Base-by-base conservation (phyloP, 1,139 yeast genomes). In the Diutina catenulata region DNA sequence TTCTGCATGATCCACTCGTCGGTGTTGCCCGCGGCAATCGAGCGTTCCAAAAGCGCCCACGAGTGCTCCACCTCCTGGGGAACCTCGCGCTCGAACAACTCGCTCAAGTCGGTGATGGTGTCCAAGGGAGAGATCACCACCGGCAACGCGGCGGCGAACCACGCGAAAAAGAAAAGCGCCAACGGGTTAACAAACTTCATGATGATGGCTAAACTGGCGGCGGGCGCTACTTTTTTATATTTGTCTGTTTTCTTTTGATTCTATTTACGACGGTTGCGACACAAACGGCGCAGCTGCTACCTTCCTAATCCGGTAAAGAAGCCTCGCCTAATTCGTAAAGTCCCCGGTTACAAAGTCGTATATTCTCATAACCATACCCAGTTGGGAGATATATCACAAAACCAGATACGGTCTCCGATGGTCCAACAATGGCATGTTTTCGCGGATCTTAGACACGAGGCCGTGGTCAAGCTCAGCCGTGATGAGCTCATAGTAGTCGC, bases 381-480 rank as follows among this genome's bases (percentile, higher is more conserved):
- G n/a, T n/a, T n/a, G n/a, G n/a, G n/a, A n/a, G n/a, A n/a, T n/a
- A n/a, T n/a, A n/a, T n/a, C n/a, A n/a, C n/a, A n/a, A n/a, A n/a
- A n/a, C n/a, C n/a, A 75, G 64, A 42, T 74, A 81, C 3, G 70
- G 64, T 42, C 91, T 62, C 44, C 91, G 63, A 51, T 84, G 95
- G 2, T 65, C 58, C 70, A 80, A 68, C 37, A 83, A 57, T 0
- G 94, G 94, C 88, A 84, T 80, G 43, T 77, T 74, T 14, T 50
- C 51, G 46, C 95, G 62, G 9, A 80, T 66, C 29, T 59, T 59
- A 4, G 62, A 56, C 26, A 84, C 51, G 10, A 56, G 49, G 0
- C 59, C 68, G 28, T 70, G 51, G 47, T 84, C 87, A 36, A 91
- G 62, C 40, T 86, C 94, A 0, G 93, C 94, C 10, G 68, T 57